phyloP scores from a whole-genome alignment of 2,329 filamentous ascomycete species.

The Penicillium palitans region DNA sequence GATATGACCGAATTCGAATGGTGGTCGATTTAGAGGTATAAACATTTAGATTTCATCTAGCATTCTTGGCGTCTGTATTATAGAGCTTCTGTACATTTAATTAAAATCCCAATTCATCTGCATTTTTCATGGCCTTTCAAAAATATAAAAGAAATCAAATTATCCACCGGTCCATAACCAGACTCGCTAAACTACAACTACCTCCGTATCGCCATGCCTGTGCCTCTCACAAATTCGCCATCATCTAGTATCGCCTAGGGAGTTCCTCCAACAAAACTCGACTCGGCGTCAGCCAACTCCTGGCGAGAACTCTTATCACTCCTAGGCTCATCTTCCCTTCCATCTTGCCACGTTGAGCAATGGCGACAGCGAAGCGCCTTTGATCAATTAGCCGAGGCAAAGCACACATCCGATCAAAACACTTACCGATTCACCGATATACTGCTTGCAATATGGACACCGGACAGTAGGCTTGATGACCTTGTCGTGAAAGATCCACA shows the following conservation, averaged over 20 bases:
- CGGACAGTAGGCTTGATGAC: constrained; percentile 71
- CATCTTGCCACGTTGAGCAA: constrained; percentile 60
- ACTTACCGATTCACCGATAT: constrained; percentile 62
- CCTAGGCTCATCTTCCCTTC: constrained; percentile 48
- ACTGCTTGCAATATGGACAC: constrained; percentile 55
- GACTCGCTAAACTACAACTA: not conserved
- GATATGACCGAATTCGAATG: constrained; percentile 6
- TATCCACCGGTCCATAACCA: not conserved
- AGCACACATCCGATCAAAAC: not conserved
- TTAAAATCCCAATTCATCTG: not conserved
- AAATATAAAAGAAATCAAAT: too few relatives aligned
- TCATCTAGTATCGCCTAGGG: not conserved
- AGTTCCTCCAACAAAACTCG: not conserved
- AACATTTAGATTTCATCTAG: not conserved
- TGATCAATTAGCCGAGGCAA: constrained; percentile 9
- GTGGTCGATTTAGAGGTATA: constrained; percentile 8
- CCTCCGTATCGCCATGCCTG: not conserved
- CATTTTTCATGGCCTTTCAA: too few relatives aligned
- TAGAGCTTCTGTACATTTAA: constrained; percentile 8
- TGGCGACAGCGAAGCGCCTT: constrained; percentile 54
- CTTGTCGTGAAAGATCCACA: constrained; percentile 60
- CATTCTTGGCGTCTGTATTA: not conserved
- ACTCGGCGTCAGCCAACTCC: not conserved
- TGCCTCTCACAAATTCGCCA: not conserved
- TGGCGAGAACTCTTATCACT: not conserved